Percentiles rank a stretch among this genome's conserved stretches.
Conservation (phyloP, 768 basidiomycete species). For the Kondoa malvinella region DNA sequence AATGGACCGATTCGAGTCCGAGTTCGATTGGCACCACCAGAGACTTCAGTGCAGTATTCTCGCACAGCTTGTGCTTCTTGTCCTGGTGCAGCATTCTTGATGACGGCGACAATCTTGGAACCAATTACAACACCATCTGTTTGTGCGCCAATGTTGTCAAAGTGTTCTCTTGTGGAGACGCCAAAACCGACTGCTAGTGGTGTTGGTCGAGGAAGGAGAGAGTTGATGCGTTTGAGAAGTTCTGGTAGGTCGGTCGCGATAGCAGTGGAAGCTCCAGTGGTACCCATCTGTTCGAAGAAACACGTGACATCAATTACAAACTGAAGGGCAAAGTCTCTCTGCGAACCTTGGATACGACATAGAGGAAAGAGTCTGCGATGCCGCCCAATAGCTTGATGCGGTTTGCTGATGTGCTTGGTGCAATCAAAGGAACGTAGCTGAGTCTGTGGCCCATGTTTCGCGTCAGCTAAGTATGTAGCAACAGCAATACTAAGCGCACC, state of each 20-base stretch:
- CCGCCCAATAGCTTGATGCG: slow-evolving; percentile 79
- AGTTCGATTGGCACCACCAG: slow-evolving; percentile 22
- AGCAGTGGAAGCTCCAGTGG: slow-evolving; percentile 72
- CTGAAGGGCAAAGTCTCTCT: not conserved
- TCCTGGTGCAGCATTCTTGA: slow-evolving; percentile 42
- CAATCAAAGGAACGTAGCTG: slow-evolving; percentile 86
- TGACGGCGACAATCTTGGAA: slow-evolving; percentile 61
- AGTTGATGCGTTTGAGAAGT: slow-evolving; percentile 64
- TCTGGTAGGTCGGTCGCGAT: slow-evolving; percentile 66
- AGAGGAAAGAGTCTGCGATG: slow-evolving; percentile 94
- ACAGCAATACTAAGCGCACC: slow-evolving; percentile 39
- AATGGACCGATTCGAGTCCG: slow-evolving; percentile 10
- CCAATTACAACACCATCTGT: slow-evolving; percentile 93
- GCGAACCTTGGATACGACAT: slow-evolving; percentile 83
- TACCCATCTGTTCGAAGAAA: slow-evolving; percentile 59
- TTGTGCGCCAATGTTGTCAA: slow-evolving; percentile 69
- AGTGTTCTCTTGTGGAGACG: slow-evolving; percentile 75
- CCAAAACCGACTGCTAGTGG: slow-evolving; percentile 95
- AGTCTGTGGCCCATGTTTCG: slow-evolving; percentile 42
- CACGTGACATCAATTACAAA: slow-evolving; percentile 3
- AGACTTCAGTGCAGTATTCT: slow-evolving; percentile 57
- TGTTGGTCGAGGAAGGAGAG: slow-evolving; percentile 29
- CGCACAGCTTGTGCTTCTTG: slow-evolving; percentile 44
- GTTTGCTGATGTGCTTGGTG: slow-evolving; percentile 72
- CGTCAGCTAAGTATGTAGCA: not conserved